These are phyloP conservation scores for Candida sojae DNA, from an alignment of 1,139 yeast genomes.

Conservation along the genomic window DNA sequence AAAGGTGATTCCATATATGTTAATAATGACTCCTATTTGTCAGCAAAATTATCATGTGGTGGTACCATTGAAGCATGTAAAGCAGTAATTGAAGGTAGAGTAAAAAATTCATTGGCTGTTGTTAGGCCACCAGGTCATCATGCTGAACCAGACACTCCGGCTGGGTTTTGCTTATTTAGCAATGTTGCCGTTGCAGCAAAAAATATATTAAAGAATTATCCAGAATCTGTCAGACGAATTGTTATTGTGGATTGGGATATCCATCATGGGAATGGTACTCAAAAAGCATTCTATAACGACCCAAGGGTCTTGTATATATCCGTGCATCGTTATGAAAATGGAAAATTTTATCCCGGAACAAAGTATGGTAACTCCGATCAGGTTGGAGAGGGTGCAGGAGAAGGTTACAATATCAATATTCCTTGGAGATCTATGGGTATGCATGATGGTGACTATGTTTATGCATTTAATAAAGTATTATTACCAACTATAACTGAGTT, in stretches of 20 bases:
- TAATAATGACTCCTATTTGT: constrained; percentile 83
- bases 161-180: constrained; percentile 94
- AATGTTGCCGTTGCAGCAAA: constrained; percentile 98
- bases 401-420: constrained; percentile 83
- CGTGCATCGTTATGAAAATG: constrained; percentile 88
- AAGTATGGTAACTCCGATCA: constrained; percentile 73
- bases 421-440: constrained; percentile 96
- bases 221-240: constrained; percentile 83
- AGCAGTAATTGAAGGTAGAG: constrained; percentile 91
- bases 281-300: constrained; percentile 84
- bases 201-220: constrained; percentile 75
- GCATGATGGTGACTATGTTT: constrained; percentile 93
- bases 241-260: constrained; percentile 96
- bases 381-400: constrained; percentile 84
- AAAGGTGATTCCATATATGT: constrained; percentile 93
- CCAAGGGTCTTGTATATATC: constrained; percentile 91
- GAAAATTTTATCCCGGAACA: constrained; percentile 93
- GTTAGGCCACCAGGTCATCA: constrained; percentile 99
- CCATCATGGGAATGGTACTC: constrained; percentile 98
- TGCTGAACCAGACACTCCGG: constrained; percentile 96
- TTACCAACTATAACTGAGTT: constrained; percentile 89
- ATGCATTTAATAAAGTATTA: constrained; percentile 86
- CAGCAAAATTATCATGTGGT: constrained; percentile 93
- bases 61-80: constrained; percentile 96
- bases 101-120: constrained; percentile 89